These are phyloP conservation scores for Aspergillus costaricaensis DNA, from an alignment of 2,329 filamentous ascomycete genomes.

Conservation along the genomic window DNA sequence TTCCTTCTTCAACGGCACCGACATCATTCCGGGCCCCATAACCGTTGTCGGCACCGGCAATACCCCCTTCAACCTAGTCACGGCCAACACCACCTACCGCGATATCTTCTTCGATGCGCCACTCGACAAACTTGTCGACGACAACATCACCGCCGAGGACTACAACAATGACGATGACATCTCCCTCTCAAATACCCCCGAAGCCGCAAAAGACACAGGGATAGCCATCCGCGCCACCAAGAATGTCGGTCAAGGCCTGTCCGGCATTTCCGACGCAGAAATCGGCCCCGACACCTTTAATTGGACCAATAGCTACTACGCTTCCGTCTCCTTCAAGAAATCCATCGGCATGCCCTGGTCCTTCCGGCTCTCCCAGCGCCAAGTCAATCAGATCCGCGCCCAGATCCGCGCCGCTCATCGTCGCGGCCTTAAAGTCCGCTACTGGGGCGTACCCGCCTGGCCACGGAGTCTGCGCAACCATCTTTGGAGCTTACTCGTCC, in stretches of 20 bases:
- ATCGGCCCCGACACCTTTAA: conserved; percentile 48
- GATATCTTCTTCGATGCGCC: conserved; percentile 61
- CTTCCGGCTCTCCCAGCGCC: conserved; percentile 48
- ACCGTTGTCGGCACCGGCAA: conserved; percentile 58
- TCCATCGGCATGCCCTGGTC: conserved; percentile 54
- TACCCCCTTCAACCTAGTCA: conserved; percentile 52
- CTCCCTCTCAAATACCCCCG: background rate
- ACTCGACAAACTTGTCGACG: conserved; percentile 40
- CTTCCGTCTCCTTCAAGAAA: conserved; percentile 54
- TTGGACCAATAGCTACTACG: conserved; percentile 59
- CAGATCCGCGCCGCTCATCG: conserved; percentile 56
- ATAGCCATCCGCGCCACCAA: conserved; percentile 11
- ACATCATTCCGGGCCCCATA: conserved; percentile 47
- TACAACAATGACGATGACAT: conserved; percentile 22
- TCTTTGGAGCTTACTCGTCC: conserved; percentile 56
- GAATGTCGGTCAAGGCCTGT: conserved; percentile 49
- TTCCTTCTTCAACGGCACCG: conserved; percentile 52
- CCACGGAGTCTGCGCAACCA: conserved; percentile 56
- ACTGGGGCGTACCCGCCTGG: conserved; percentile 60
- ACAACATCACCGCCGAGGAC: conserved; percentile 10
- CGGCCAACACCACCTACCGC: conserved; percentile 50
- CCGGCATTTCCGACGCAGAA: conserved; percentile 39
- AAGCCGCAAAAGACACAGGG: background rate
- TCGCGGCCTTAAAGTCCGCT: conserved; percentile 57
- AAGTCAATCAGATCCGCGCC: conserved; percentile 50